phyloP scores from a whole-genome alignment of 148 eudicot genomes.

The Hydrangea macrophylla region DNA sequence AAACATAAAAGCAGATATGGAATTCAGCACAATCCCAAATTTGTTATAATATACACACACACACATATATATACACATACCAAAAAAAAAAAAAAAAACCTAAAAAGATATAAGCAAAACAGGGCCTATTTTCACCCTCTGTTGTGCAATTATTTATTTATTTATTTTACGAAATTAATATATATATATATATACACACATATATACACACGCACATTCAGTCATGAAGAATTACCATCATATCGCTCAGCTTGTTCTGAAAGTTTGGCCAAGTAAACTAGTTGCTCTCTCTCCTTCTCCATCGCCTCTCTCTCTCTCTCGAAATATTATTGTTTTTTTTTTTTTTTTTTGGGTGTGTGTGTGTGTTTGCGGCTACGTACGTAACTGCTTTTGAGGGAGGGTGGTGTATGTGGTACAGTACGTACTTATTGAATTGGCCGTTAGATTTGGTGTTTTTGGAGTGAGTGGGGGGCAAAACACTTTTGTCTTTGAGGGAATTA shows the following conservation, averaged over 20 bases:
- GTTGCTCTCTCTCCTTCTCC: conserved; percentile 42
- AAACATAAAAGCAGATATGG: background rate
- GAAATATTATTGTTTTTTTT: background rate
- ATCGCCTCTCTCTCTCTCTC: conserved; percentile 7
- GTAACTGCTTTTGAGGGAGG: background rate
- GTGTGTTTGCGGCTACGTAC: conserved; percentile 6
- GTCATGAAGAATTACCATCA: conserved; percentile 24
- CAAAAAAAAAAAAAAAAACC: background rate
- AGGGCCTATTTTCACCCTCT: background rate
- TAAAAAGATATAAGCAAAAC: too few relatives aligned
- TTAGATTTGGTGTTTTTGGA: background rate
- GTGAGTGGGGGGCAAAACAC: background rate
- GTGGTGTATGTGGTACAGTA: too few relatives aligned
- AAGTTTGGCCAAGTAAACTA: conserved; percentile 42
- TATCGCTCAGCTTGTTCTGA: conserved; percentile 50
- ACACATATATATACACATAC: background rate
- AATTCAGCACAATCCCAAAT: background rate
- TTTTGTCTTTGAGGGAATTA: too few relatives aligned
- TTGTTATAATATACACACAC: background rate
- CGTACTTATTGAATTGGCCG: background rate
- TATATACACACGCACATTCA: background rate
- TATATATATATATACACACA: background rate
- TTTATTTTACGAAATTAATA: background rate
- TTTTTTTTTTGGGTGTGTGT: background rate
- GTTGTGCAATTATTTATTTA: too few relatives aligned